phyloP scores from a whole-genome alignment of 805 yeast species.

The Suhomyces prunicola region DNA sequence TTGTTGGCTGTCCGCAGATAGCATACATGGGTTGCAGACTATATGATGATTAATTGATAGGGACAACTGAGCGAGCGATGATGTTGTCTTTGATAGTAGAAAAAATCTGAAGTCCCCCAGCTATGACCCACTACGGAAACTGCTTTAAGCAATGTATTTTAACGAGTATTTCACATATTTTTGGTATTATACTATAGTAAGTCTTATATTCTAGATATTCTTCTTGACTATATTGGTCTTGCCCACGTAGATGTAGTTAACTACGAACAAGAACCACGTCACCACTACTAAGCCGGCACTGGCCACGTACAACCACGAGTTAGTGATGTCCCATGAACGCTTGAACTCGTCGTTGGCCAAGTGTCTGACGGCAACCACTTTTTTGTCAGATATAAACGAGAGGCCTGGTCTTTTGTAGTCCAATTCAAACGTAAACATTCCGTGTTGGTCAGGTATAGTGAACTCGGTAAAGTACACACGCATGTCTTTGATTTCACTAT shows the following conservation, averaged over 20 bases:
- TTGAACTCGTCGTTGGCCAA: constrained; percentile 93
- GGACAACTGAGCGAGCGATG: constrained; percentile 18
- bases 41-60: constrained; percentile 16
- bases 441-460: constrained; percentile 91
- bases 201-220: constrained; percentile 11
- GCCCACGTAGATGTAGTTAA: constrained; percentile 52
- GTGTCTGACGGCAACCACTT: constrained; percentile 83
- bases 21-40: constrained; percentile 1
- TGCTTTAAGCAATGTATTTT: neutral
- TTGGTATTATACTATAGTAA: no score
- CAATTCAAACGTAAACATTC: constrained; percentile 83
- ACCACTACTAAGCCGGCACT: constrained; percentile 64
- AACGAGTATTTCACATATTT: neutral
- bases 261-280: constrained; percentile 78
- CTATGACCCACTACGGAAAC: neutral
- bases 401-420: constrained; percentile 78
- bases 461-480: constrained; percentile 52
- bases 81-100: constrained; percentile 16
- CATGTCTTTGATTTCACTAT: constrained; percentile 43
- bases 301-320: constrained; percentile 86
- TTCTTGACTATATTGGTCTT: constrained; percentile 26
- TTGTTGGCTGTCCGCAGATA: neutral
- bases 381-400: constrained; percentile 60
- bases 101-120: constrained; percentile 1
- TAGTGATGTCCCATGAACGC: constrained; percentile 89